Base-by-base conservation (phyloP, 139 green algal species). In the Volvox africanus region DNA sequence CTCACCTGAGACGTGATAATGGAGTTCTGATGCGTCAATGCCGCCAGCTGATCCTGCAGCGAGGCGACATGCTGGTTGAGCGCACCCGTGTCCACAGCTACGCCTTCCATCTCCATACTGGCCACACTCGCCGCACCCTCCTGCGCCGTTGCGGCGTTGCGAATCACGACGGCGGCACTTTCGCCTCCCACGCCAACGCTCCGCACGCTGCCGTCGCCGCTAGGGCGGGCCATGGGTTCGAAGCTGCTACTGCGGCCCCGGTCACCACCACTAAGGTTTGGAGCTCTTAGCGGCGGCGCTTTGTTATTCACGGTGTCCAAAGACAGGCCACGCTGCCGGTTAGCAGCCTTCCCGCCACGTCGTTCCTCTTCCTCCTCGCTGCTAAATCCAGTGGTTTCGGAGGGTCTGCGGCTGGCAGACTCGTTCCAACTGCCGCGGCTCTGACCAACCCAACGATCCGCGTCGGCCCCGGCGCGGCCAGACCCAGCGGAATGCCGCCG, bases 41-140 rank as follows among this genome's bases (percentile, higher is more conserved):
- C 87, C 24, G 87, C 87, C 33, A 91, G 87, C 87, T 91, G 87
- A 33, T 91, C 35, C 61, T 91, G 76, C 76, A 91, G 61, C 55
- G 55, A 61, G 2, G 76, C 61, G 71, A 91, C 87, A 20, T 90
- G 85, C 17, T 61, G 17, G 37, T 36, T 55, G 2, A 89, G 85
- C 9, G 37, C 69, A 30, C n/a, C 19, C 9, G 50, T 83, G 86
- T 83, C 86, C 19, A 90, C 13, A 18, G 11, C 86, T 3, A 12
- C 12, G 26, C 20, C 68, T 12, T 22, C 37, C 20, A 12, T 28
- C 61, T 61, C 65, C 61, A 21, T 55, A 28, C 65, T 73, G 65
- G 9, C 65, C 65, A 73, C 44, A 73, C 65, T 73, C 6, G 65
- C 65, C 62, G 21, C 83, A 30, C 13, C n/a, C 35, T 28, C 65